Conservation (phyloP, 2,329 filamentous ascomycete species). For the Colletotrichum chlorophyti region DNA sequence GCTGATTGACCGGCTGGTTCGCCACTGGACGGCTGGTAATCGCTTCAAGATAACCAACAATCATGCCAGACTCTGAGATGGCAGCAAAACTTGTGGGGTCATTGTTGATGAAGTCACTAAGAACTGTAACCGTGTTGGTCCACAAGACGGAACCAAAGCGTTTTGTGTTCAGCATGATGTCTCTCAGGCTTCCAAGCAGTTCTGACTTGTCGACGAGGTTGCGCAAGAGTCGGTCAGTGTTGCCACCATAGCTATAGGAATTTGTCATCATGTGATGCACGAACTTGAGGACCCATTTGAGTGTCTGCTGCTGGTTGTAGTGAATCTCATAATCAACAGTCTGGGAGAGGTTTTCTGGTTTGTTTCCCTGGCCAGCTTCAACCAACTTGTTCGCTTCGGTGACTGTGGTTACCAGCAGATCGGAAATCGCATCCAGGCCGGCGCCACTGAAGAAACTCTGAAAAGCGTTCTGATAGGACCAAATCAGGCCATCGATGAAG, state of each 20-base stretch:
- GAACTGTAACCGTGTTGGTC: conserved; percentile 90
- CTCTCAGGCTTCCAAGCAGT: conserved; percentile 78
- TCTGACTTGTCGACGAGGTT: conserved; percentile 95
- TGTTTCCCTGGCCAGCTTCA: conserved; percentile 75
- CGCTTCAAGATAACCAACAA: conserved; percentile 83
- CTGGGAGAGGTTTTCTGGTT: conserved; percentile 72
- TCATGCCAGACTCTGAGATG: conserved; percentile 91
- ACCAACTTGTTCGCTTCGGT: conserved; percentile 71
- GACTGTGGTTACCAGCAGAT: conserved; percentile 82
- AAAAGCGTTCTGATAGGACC: conserved; percentile 85
- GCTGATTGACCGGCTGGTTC: conserved; percentile 38
- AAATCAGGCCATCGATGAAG: conserved; percentile 88
- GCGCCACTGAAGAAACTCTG: conserved; percentile 80
- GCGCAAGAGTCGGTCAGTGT: conserved; percentile 86
- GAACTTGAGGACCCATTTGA: conserved; percentile 95
- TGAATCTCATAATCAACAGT: conserved; percentile 93
- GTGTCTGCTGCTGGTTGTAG: conserved; percentile 89
- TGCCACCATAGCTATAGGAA: conserved; percentile 72
- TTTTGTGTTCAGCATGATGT: conserved; percentile 80
- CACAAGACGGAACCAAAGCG: conserved; percentile 92
- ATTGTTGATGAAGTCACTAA: conserved; percentile 98
- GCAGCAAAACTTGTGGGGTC: conserved; percentile 97
- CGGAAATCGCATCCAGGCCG: conserved; percentile 89
- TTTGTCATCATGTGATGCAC: conserved; percentile 93
- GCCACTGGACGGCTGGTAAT: conserved; percentile 66